Evolutionary conservation across 179 eudicot genomes (phyloP).

Genomic region (Spinacia oleracea): DNA sequence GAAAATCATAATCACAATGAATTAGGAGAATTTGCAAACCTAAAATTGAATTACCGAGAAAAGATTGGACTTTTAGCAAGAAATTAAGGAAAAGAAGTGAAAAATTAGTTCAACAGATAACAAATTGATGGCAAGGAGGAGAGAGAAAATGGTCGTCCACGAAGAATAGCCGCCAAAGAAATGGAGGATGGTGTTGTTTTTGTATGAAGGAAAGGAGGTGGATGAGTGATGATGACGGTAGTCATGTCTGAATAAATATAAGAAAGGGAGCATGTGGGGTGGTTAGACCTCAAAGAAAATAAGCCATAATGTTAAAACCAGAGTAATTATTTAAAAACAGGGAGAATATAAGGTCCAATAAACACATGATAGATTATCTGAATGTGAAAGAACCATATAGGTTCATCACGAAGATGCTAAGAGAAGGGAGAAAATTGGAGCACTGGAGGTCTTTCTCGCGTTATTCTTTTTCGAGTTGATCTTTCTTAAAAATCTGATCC

Average conservation of each 20-base stretch:
- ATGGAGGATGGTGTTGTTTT: conserved; percentile 2
- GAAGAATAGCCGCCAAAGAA: conserved; percentile 20
- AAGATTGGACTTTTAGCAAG: neutral
- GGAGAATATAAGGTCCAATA: neutral
- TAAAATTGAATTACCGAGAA: neutral
- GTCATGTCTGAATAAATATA: neutral
- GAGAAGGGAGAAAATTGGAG: neutral
- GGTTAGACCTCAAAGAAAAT: neutral
- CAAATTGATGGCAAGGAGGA: conserved; percentile 1
- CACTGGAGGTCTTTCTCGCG: neutral
- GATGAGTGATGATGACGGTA: conserved; percentile 22
- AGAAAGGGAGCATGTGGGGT: no score
- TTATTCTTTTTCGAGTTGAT: neutral
- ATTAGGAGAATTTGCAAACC: neutral
- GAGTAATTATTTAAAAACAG: neutral
- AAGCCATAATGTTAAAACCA: neutral
- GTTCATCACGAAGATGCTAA: no score
- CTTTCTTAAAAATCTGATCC: neutral
- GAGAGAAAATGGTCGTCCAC: neutral
- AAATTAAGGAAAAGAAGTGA: neutral
- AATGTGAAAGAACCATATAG: neutral
- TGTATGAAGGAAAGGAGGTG: conserved; percentile 14
- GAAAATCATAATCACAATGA: neutral
- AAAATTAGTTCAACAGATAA: conserved; percentile 9
- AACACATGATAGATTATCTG: neutral